phyloP scores from a whole-genome alignment of 352 stramenopile species.

The Pythium dissimile region DNA sequence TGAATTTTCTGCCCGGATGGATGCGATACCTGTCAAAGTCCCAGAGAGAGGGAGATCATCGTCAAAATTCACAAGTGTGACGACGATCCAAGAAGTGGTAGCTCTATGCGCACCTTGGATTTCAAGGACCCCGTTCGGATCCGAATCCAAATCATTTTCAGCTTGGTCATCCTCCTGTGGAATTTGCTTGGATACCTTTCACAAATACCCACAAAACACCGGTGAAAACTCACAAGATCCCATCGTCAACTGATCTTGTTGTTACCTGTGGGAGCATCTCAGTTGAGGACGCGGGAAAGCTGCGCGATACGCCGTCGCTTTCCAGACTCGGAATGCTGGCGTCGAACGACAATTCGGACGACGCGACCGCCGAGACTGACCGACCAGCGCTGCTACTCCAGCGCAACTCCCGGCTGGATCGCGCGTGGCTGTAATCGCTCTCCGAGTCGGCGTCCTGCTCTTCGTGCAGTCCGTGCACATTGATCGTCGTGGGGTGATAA shows the following conservation, averaged over 20 bases:
- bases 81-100: no score
- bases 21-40: neutral
- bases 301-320: conserved; percentile 1
- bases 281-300: conserved; percentile 1
- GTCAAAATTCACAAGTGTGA: no score
- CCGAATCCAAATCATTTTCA: neutral
- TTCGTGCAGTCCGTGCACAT: neutral
- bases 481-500: neutral
- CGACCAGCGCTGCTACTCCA: conserved; percentile 10
- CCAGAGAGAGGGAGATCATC: no score
- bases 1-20: neutral
- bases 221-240: no score
- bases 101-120: no score
- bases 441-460: neutral
- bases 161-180: no score
- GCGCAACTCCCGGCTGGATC: neutral
- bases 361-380: conserved; percentile 30
- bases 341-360: conserved; percentile 44
- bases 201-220: no score
- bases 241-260: no score
- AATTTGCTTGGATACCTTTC: no score
- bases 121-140: neutral
- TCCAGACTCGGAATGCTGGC: conserved; percentile 40
- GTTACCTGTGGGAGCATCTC: conserved; percentile 9
- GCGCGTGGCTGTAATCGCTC: neutral